Evolutionary conservation across 2,329 filamentous ascomycete species (phyloP), one percentile per base, ranked within the genome.

Genomic region (Nemania sp.): DNA sequence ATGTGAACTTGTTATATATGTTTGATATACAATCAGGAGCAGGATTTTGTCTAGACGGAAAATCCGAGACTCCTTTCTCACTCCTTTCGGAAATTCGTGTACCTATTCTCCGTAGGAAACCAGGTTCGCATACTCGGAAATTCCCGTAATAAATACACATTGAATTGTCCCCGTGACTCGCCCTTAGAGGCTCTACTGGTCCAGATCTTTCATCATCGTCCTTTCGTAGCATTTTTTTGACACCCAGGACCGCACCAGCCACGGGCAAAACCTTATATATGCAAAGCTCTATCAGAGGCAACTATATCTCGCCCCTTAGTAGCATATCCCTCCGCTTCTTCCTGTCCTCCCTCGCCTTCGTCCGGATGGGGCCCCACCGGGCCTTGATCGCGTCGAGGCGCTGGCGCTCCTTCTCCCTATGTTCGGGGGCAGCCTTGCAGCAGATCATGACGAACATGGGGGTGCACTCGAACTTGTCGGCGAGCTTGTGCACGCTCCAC

Each of bases 381-480:
- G 80, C 80, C 80, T 84, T 83, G 66, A 85, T 81, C 41, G 81
- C 80, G 65, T 86, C 84, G 69, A 83, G 68, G 77, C 83, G 82
- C 64, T 77, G 80, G 74, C 78, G 77, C 62, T 87, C 78, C 71
- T 78, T 81, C 62, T 82, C 77, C 68, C 80, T 79, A 79, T 90
- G 85, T 74, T 84, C 83, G 5, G 72, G 68, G 41, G 82, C 79
- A 24, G 87, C 82, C 62, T 84, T 81, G 75, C 84, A 85, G 74
- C 85, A 88, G 79, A 89, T 87, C 77, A 86, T 84, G 66, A 90
- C 82, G 73, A 90, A 90, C 53, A 85, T 75, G 20, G 81, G 79
- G 41, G 83, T 84, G 82, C 88, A 90, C 59, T 84, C 78, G 77
- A 85, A 90, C 76, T 85, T 85, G 62, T 78, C 77, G 5, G 88